Base-by-base conservation (phyloP, 345 rosid genomes). In the Acer saccharum region DNA sequence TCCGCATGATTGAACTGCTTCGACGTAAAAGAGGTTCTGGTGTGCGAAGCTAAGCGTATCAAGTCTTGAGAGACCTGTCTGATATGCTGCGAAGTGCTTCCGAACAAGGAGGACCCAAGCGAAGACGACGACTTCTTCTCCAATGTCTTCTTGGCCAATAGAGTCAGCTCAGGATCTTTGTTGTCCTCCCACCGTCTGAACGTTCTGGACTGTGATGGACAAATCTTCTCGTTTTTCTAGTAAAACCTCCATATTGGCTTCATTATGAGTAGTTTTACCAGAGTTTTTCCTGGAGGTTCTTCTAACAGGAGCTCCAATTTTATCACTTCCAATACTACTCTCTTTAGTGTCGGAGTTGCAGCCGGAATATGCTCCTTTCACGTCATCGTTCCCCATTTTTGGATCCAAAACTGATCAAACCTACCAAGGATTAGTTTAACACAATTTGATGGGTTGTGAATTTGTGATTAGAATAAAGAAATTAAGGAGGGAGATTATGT, bases 41-140 rank as follows among this genome's bases (percentile, higher is more conserved):
- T 85, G 57, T 87, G 76, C 21, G 89, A 89, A 66, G 89, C 68
- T 25, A 88, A 58, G 14, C 97, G 91, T 46, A 84, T 83, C 29
- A 94, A 89, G 85, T 92, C 98, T 64, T 88, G 93, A 0, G 97
- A 93, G n/a, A 91, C 93, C 78, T 94, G 94, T 74, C 81, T 90
- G 76, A 94, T 80, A 2, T 83, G 83, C 17, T 92, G 86, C 1
- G 98, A 90, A 11, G 94, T 86, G 84, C 83, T 91, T 54, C 93
- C 82, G 27, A 92, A 84, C 83, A 92, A 72, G 4, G 92, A 81
- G 2, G 23, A 6, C 9, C 63, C 63, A 58, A 58, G 20, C n/a
- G 63, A 58, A 58, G 63, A 58, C 10, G 27, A 58, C 3, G 90
- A 76, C 55, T 82, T 87, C 69, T 72, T 83, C 83, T 90, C 97